A percentile compares a stretch with the other conserved stretches of the same genome.
These are phyloP conservation scores for Biancaea sappan DNA, from an alignment of 306 rosid genomes.

Conservation along the genomic window DNA sequence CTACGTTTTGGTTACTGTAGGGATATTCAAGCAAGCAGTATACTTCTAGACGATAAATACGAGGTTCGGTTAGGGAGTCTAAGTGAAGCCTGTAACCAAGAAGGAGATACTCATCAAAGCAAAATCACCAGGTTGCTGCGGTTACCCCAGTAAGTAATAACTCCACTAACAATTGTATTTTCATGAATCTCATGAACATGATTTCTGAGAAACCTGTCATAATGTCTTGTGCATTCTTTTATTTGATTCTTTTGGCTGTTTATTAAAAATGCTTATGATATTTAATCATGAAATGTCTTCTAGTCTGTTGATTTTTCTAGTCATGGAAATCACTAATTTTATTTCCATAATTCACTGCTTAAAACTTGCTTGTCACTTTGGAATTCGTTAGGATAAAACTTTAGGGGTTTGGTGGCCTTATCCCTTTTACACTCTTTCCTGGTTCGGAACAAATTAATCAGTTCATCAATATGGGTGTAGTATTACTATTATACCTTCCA, in stretches of 20 bases:
- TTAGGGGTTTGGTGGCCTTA: background rate
- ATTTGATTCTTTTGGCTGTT: conserved; percentile 23
- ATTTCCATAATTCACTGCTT: conserved; percentile 14
- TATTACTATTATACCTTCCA: background rate
- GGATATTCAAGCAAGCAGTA: conserved; percentile 94
- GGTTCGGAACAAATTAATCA: background rate
- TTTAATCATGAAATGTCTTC: background rate
- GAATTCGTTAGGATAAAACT: background rate
- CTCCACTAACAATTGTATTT: conserved; percentile 7
- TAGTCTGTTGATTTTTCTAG: background rate
- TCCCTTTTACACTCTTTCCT: background rate
- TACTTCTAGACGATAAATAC: conserved; percentile 92
- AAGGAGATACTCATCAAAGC: conserved; percentile 88
- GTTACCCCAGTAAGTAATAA: conserved; percentile 56
- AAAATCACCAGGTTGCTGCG: conserved; percentile 70
- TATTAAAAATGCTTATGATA: conserved; percentile 5
- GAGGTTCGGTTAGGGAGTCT: conserved; percentile 96
- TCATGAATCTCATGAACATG: conserved; percentile 22
- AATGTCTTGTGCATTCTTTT: conserved; percentile 20
- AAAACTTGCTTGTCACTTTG: background rate
- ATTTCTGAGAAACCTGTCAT: conserved; percentile 16
- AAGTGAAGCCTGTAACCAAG: conserved; percentile 74
- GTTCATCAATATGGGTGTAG: background rate
- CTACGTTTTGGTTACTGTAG: conserved; percentile 51
- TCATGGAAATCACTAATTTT: conserved; percentile 11